These are phyloP conservation scores for Hypoxylon rubiginosum DNA, from an alignment of 2,329 filamentous ascomycete species.

Conservation along the genomic window DNA sequence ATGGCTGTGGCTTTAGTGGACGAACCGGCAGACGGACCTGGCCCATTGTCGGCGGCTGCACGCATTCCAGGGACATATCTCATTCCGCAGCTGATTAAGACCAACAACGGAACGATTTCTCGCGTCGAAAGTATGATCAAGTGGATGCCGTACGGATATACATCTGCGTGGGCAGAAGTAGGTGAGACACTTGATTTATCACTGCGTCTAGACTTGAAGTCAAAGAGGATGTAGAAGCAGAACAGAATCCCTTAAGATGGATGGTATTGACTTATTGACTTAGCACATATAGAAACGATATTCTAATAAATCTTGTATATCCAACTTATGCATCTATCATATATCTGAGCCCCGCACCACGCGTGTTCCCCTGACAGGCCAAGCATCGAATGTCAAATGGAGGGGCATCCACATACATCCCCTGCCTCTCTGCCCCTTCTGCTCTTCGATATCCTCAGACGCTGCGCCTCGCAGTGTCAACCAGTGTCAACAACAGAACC, in stretches of 20 bases:
- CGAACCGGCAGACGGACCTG: conserved; percentile 31
- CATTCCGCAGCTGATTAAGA: conserved; percentile 41
- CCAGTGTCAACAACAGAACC: conserved; percentile 7
- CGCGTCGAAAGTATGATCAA: conserved; percentile 41
- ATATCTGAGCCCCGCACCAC: conserved; percentile 26
- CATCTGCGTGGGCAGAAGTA: conserved; percentile 28
- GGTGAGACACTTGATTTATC: neutral
- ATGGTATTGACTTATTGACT: neutral
- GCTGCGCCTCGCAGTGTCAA: conserved; percentile 6
- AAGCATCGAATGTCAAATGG: conserved; percentile 15
- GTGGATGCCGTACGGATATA: conserved; percentile 44
- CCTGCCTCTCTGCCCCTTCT: neutral
- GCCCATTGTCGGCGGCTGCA: conserved; percentile 26
- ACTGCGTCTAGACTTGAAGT: neutral
- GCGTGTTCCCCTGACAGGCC: conserved; percentile 15
- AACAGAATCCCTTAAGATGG: conserved; percentile 39
- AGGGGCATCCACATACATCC: conserved; percentile 30
- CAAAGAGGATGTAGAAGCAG: neutral
- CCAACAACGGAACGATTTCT: conserved; percentile 32
- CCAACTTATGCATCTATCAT: conserved; percentile 7
- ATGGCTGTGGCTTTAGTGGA: conserved; percentile 42
- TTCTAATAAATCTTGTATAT: neutral
- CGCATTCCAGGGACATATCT: conserved; percentile 42
- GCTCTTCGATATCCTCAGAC: neutral
- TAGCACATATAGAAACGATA: neutral